Percentiles rank a stretch among this genome's conserved stretches.
Evolutionary conservation across 1,139 yeast genomes (phyloP).

Genomic region (Blastobotrys indianensis): DNA sequence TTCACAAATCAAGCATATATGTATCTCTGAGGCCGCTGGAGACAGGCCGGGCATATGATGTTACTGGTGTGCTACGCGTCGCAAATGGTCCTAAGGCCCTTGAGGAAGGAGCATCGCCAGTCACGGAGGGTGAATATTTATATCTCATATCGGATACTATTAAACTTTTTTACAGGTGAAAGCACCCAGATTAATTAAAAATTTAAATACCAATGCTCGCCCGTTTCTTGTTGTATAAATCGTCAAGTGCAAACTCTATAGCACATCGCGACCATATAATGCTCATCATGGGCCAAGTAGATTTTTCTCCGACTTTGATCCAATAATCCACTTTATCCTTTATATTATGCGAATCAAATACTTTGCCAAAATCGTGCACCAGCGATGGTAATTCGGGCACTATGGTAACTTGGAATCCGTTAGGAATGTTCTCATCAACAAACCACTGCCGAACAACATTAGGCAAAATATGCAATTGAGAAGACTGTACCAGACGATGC

Average conservation of each 20-base stretch:
- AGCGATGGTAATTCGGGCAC: slow-evolving; percentile 77
- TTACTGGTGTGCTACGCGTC: slow-evolving; percentile 65
- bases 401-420: slow-evolving; percentile 75
- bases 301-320: slow-evolving; percentile 84
- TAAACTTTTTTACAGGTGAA: slow-evolving; percentile 37
- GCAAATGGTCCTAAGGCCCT: slow-evolving; percentile 46
- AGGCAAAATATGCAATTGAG: slow-evolving; percentile 70
- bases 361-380: slow-evolving; percentile 59
- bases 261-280: slow-evolving; percentile 83
- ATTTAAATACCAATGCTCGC: neutral
- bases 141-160: slow-evolving; percentile 43
- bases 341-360: slow-evolving; percentile 66
- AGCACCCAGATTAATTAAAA: neutral
- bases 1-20: slow-evolving; percentile 47
- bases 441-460: slow-evolving; percentile 67
- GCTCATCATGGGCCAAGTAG: slow-evolving; percentile 91
- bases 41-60: slow-evolving; percentile 79
- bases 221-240: slow-evolving; percentile 46
- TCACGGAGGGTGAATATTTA: slow-evolving; percentile 58
- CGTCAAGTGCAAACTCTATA: slow-evolving; percentile 84
- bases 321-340: slow-evolving; percentile 76
- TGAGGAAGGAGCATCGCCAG: slow-evolving; percentile 21
- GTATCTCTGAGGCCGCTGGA: slow-evolving; percentile 57
- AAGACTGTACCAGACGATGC: slow-evolving; percentile 75
- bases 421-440: slow-evolving; percentile 83